Evolutionary conservation across 2,329 filamentous ascomycete genomes (phyloP).

Genomic region (Thelonectria olida): DNA sequence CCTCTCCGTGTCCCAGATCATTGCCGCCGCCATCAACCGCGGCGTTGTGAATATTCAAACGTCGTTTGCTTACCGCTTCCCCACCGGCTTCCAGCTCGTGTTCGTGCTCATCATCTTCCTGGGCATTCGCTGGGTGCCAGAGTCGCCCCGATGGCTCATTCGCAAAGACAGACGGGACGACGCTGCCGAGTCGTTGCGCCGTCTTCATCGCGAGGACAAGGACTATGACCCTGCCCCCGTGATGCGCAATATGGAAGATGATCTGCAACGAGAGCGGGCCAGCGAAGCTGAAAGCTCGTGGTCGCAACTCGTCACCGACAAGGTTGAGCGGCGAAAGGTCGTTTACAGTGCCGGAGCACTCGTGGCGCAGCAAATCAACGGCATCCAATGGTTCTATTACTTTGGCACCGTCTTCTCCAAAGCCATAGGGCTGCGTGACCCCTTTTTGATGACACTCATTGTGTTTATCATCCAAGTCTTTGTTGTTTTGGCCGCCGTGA

Average conservation of each 20-base stretch:
- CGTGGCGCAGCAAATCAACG: conserved; percentile 58
- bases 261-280: conserved; percentile 49
- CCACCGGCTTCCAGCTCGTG: conserved; percentile 44
- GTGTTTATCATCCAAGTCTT: conserved; percentile 55
- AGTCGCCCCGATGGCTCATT: conserved; percentile 45
- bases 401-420: conserved; percentile 55
- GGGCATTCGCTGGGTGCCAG: conserved; percentile 37
- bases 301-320: conserved; percentile 51
- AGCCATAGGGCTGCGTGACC: conserved; percentile 51
- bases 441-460: conserved; percentile 53
- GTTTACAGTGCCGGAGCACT: conserved; percentile 55
- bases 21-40: conserved; percentile 46
- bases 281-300: conserved; percentile 46
- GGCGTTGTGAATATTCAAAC: conserved; percentile 41
- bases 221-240: conserved; percentile 49
- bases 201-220: conserved; percentile 52
- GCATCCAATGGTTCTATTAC: conserved; percentile 57
- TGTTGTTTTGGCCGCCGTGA: conserved; percentile 49
- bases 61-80: conserved; percentile 44
- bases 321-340: conserved; percentile 56
- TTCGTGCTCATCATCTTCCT: conserved; percentile 35
- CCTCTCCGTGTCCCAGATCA: conserved; percentile 48
- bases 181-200: conserved; percentile 49
- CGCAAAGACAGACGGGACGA: conserved; percentile 52
- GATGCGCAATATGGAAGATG: conserved; percentile 53